phyloP scores from a whole-genome alignment of 495 filamentous ascomycete species.

The Astrocystis sublimbata region DNA sequence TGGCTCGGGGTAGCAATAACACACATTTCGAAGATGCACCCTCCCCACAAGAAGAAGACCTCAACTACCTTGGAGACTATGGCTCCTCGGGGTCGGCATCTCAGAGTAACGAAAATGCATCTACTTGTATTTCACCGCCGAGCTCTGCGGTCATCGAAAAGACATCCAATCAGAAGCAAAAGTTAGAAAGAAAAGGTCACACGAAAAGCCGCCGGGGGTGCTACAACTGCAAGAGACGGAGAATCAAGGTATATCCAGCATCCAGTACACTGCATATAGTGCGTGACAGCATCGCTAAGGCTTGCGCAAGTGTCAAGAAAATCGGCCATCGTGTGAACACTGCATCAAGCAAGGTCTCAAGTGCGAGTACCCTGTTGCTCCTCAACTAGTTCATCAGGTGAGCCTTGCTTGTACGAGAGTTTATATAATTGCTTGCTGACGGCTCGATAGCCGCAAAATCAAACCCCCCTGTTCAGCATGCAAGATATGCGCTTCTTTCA shows the following conservation, averaged over 20 bases:
- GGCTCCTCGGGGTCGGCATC: constrained; percentile 25
- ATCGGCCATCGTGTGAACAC: constrained; percentile 57
- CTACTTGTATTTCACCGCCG: constrained; percentile 14
- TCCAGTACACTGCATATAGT: not conserved
- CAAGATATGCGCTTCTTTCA: constrained; percentile 65
- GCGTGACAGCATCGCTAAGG: not conserved
- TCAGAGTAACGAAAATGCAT: constrained; percentile 18
- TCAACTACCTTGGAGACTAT: constrained; percentile 33
- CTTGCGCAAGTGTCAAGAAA: constrained; percentile 56
- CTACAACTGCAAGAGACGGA: constrained; percentile 63
- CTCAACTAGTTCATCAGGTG: constrained; percentile 46
- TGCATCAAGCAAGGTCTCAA: constrained; percentile 57
- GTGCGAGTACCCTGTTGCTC: constrained; percentile 58
- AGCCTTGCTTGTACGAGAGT: not conserved
- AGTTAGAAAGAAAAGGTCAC: constrained; percentile 51
- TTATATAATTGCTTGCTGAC: constrained; percentile 1
- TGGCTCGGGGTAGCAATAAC: constrained; percentile 21
- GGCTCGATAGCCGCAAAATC: constrained; percentile 39
- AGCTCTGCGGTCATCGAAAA: constrained; percentile 2
- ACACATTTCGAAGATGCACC: constrained; percentile 34
- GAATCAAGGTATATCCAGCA: constrained; percentile 58
- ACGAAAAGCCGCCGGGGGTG: constrained; percentile 65
- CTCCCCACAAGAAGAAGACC: constrained; percentile 36
- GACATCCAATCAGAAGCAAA: constrained; percentile 26
- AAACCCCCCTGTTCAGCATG: constrained; percentile 51